Conservation (phyloP, 495 filamentous ascomycete genomes). For the Staphylotrichum longicolle region DNA sequence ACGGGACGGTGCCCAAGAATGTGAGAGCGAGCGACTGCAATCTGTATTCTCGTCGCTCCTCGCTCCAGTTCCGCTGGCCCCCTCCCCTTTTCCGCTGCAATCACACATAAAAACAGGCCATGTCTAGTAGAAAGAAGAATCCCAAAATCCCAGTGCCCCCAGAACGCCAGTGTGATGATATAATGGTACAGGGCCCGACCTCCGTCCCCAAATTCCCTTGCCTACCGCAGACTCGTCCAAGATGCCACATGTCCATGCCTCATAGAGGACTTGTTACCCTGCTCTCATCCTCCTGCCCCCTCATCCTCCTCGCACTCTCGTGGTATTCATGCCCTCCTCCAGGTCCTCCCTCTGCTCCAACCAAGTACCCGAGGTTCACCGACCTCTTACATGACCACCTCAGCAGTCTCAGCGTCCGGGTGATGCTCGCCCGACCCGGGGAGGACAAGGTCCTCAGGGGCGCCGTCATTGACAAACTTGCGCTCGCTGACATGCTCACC, state of each 20-base stretch:
- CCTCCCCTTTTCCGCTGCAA: slow-evolving; percentile 2
- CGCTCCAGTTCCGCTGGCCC: not conserved
- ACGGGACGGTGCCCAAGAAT: not conserved
- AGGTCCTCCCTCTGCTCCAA: not conserved
- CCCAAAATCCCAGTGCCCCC: slow-evolving; percentile 1
- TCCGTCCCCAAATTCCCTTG: slow-evolving; percentile 11
- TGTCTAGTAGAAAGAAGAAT: slow-evolving; percentile 7
- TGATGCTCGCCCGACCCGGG: slow-evolving; percentile 49
- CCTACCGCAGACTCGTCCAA: slow-evolving; percentile 3
- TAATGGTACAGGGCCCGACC: slow-evolving; percentile 29
- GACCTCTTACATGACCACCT: slow-evolving; percentile 29
- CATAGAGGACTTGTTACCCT: slow-evolving; percentile 3
- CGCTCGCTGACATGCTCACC: slow-evolving; percentile 80
- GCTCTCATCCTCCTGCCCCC: slow-evolving; percentile 9
- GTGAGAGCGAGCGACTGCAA: slow-evolving; percentile 10
- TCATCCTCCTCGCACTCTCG: not conserved
- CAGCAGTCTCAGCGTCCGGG: slow-evolving; percentile 26
- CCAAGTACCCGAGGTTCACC: slow-evolving; percentile 5
- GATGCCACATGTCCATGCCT: slow-evolving; percentile 12
- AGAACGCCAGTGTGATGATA: slow-evolving; percentile 26
- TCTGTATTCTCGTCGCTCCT: slow-evolving; percentile 13
- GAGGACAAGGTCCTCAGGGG: slow-evolving; percentile 73
- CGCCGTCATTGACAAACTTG: slow-evolving; percentile 76
- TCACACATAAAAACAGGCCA: slow-evolving; percentile 5
- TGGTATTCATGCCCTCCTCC: not conserved